Evolutionary conservation across 345 rosid species (phyloP).

Genomic region (Abelmoschus esculentus): DNA sequence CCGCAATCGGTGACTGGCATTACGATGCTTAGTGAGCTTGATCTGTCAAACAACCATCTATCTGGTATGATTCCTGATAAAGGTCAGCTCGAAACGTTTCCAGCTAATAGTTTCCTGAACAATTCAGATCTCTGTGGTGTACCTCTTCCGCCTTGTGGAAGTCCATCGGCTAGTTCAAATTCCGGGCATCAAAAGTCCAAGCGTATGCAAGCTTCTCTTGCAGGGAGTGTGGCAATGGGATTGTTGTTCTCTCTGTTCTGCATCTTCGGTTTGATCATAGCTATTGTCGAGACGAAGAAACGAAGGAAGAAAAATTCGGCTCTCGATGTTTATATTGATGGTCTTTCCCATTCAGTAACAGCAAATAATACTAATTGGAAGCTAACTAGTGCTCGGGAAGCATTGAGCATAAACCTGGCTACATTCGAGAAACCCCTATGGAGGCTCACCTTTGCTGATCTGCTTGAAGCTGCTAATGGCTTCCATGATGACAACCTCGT

Average conservation of each 20-base stretch:
- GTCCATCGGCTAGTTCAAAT: constrained; percentile 11
- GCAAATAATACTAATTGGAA: constrained; percentile 59
- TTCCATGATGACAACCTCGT: constrained; percentile 78
- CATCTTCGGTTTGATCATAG: constrained; percentile 57
- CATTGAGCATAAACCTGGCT: constrained; percentile 72
- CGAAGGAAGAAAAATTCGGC: constrained; percentile 53
- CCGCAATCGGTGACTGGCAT: constrained; percentile 57
- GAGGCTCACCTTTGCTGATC: constrained; percentile 86
- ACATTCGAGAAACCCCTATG: constrained; percentile 80
- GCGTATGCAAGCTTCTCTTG: constrained; percentile 46
- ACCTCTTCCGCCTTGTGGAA: constrained; percentile 53
- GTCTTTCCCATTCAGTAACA: constrained; percentile 55
- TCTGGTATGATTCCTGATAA: constrained; percentile 62
- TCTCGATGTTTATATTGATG: constrained; percentile 55
- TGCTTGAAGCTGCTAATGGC: constrained; percentile 83
- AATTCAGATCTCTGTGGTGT: constrained; percentile 85
- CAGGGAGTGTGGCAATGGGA: constrained; percentile 80
- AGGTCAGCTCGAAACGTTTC: constrained; percentile 82
- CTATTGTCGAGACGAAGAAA: constrained; percentile 60
- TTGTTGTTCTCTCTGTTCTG: constrained; percentile 72
- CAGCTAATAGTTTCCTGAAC: constrained; percentile 49
- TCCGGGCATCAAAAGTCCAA: constrained; percentile 47
- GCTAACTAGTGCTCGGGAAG: constrained; percentile 60
- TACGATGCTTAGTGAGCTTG: constrained; percentile 52
- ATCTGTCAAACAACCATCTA: constrained; percentile 66